A percentile compares a stretch with the other conserved stretches of the same genome.
These are phyloP conservation scores for Pestalotiopsis sp. DNA, from an alignment of 2,329 filamentous ascomycete genomes.

Conservation along the genomic window DNA sequence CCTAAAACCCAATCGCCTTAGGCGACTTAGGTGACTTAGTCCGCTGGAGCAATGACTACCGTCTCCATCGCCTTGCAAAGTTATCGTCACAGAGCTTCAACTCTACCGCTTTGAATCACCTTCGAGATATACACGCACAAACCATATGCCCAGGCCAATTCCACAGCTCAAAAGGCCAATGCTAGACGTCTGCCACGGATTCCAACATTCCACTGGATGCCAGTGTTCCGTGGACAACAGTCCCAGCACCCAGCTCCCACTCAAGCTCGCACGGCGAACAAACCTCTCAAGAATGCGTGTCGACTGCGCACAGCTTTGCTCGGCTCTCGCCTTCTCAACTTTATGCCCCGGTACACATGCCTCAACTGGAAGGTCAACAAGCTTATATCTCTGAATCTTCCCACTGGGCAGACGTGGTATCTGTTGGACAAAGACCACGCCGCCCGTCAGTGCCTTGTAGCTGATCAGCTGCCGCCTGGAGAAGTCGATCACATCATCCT, in stretches of 20 bases:
- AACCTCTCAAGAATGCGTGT: neutral
- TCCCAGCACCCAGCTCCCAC: neutral
- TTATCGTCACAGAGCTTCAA: neutral
- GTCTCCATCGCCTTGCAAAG: too few species aligned
- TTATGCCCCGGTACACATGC: neutral
- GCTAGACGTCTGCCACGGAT: neutral
- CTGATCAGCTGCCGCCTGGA: slow-evolving; percentile 41
- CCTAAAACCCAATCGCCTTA: too few species aligned
- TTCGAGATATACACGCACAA: neutral
- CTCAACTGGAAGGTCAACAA: slow-evolving; percentile 14
- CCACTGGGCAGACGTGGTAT: slow-evolving; percentile 51
- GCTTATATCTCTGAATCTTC: slow-evolving; percentile 46
- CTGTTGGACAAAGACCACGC: slow-evolving; percentile 47
- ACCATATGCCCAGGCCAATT: neutral
- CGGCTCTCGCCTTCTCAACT: neutral
- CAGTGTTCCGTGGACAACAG: neutral
- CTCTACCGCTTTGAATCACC: neutral
- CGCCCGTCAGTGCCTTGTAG: slow-evolving; percentile 49
- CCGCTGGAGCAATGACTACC: too few species aligned
- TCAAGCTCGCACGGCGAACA: neutral
- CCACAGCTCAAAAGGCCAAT: neutral
- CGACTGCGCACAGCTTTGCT: neutral
- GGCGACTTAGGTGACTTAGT: too few species aligned
- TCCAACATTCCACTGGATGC: neutral
- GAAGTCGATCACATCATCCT: slow-evolving; percentile 43